These are phyloP conservation scores for Chaetomiaceae sp. DNA, from an alignment of 2,329 filamentous ascomycete genomes.

Conservation along the genomic window DNA sequence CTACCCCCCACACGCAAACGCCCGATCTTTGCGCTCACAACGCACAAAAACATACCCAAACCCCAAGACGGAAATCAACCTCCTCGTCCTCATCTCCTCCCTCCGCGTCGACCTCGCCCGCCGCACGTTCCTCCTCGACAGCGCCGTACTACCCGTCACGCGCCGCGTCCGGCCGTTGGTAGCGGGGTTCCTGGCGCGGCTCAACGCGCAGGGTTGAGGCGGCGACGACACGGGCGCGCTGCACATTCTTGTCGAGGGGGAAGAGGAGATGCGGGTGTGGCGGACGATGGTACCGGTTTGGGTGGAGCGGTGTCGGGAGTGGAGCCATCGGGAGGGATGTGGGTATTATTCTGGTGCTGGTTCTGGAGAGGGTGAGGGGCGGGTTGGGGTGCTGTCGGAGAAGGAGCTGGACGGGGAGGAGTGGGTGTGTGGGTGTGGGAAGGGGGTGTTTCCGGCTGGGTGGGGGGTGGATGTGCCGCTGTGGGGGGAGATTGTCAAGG, in stretches of 20 bases:
- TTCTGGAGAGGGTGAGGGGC: no score
- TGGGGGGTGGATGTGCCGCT: background rate
- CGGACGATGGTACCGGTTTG: conserved; percentile 40
- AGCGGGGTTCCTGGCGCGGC: background rate
- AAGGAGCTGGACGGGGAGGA: background rate
- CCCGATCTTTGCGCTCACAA: background rate
- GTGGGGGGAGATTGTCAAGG: conserved; percentile 9
- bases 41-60: no score
- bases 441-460: background rate
- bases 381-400: background rate
- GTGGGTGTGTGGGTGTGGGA: conserved; percentile 4
- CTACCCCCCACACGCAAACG: no score
- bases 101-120: conserved; percentile 1
- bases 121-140: conserved; percentile 2
- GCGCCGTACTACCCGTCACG: background rate
- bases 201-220: background rate
- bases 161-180: no score
- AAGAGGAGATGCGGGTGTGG: conserved; percentile 54
- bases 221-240: no score
- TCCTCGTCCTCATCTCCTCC: background rate
- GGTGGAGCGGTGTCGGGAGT: conserved; percentile 45
- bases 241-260: no score
- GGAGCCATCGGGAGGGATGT: conserved; percentile 34
- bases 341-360: background rate
- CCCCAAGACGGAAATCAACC: background rate